Percentiles rank a stretch among this genome's conserved stretches.
phyloP scores from a whole-genome alignment of 805 yeast genomes.

The Teunomyces atbi region DNA sequence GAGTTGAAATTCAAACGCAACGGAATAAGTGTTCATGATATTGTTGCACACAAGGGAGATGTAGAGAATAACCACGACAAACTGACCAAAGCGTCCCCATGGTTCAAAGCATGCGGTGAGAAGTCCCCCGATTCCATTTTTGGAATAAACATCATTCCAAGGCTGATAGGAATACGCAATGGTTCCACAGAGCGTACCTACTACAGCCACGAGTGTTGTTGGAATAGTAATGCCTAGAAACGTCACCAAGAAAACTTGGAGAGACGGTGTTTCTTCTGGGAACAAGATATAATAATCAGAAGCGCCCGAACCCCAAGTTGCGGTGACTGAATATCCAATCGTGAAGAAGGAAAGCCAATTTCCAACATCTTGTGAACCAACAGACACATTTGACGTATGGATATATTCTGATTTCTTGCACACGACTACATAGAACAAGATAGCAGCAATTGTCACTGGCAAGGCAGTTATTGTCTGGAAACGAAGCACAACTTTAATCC shows the following conservation, averaged over 20 bases:
- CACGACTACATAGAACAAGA: conserved; percentile 32
- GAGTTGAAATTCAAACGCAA: conserved; percentile 76
- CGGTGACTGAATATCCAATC: conserved; percentile 34
- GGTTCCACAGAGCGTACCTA: conserved; percentile 70
- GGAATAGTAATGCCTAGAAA: conserved; percentile 41
- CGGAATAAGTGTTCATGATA: conserved; percentile 76
- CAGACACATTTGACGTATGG: conserved; percentile 14
- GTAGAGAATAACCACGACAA: conserved; percentile 65
- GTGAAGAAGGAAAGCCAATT: conserved; percentile 37
- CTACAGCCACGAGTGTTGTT: conserved; percentile 69
- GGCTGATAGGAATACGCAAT: conserved; percentile 56
- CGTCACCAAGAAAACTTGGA: conserved; percentile 26
- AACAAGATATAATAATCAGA: conserved; percentile 34
- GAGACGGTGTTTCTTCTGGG: conserved; percentile 27
- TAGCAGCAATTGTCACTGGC: conserved; percentile 28
- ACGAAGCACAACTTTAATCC: conserved; percentile 28
- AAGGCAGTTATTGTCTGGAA: conserved; percentile 29
- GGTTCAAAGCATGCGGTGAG: conserved; percentile 59
- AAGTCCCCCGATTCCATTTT: conserved; percentile 74
- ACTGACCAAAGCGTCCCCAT: conserved; percentile 82
- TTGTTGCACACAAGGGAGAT: conserved; percentile 79
- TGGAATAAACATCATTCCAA: conserved; percentile 57
- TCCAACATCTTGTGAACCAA: conserved; percentile 18
- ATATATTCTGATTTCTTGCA: conserved; percentile 21
- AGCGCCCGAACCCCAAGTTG: conserved; percentile 37